Conservation (phyloP, 805 yeast genomes). For the Yamadazyma nakazawae region DNA sequence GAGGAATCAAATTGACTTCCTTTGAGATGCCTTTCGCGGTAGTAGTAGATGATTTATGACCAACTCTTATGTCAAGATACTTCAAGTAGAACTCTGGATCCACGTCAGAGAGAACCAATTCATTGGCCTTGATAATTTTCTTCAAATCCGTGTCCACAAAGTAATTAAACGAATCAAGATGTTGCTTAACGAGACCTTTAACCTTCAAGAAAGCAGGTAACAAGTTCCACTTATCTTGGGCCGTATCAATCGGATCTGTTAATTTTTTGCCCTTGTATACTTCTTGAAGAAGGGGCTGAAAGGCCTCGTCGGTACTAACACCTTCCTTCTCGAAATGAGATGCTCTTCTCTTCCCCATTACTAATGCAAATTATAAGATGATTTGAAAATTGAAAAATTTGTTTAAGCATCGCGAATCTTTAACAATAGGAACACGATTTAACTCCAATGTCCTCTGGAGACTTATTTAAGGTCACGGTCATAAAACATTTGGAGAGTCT, state of each 20-base stretch:
- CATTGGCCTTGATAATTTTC: slow-evolving; percentile 90
- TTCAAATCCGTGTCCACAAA: slow-evolving; percentile 91
- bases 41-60: slow-evolving; percentile 58
- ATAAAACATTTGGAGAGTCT: slow-evolving; percentile 87
- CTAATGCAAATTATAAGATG: not conserved
- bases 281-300: slow-evolving; percentile 75
- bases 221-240: slow-evolving; percentile 95
- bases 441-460: slow-evolving; percentile 4
- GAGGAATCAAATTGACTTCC: slow-evolving; percentile 78
- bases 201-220: slow-evolving; percentile 94
- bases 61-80: slow-evolving; percentile 90
- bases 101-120: slow-evolving; percentile 84
- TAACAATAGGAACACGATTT: not conserved
- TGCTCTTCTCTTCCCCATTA: slow-evolving; percentile 15
- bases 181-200: slow-evolving; percentile 95
- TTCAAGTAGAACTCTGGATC: slow-evolving; percentile 96
- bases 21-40: slow-evolving; percentile 30
- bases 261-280: slow-evolving; percentile 80
- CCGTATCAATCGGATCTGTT: slow-evolving; percentile 85
- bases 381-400: slow-evolving; percentile 4
- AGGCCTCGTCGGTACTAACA: slow-evolving; percentile 49
- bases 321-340: slow-evolving; percentile 7
- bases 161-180: slow-evolving; percentile 95
- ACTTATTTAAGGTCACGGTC: slow-evolving; percentile 44
- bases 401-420: slow-evolving; percentile 8